Percentiles rank a stretch among this genome's conserved stretches.
These are phyloP conservation scores for Sporisorium graminicola DNA, from an alignment of 1,284 basidiomycete species.

Conservation along the genomic window DNA sequence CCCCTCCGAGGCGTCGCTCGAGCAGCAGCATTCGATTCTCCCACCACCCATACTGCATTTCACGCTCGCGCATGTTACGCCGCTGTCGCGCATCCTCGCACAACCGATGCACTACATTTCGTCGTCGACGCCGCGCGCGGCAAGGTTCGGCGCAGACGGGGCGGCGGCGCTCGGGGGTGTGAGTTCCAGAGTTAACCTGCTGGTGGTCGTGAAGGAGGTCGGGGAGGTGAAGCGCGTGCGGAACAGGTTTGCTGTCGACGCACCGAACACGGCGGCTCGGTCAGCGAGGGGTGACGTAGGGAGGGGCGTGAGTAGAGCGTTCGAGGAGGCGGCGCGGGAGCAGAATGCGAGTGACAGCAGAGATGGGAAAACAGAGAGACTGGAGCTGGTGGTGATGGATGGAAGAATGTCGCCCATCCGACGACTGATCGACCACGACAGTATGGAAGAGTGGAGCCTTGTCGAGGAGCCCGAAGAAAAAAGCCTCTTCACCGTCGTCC, in stretches of 20 bases:
- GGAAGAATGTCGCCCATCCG: conserved; percentile 11
- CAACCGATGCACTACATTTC: conserved; percentile 19
- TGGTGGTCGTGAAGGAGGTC: conserved; percentile 35
- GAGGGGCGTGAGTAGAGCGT: neutral
- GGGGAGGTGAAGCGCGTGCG: conserved; percentile 19
- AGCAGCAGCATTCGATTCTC: conserved; percentile 27
- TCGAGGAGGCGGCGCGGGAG: neutral
- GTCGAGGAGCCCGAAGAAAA: conserved; percentile 14
- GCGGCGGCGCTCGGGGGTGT: conserved; percentile 1
- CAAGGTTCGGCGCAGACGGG: neutral
- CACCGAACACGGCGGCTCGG: neutral
- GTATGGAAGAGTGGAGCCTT: neutral
- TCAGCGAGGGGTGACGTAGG: neutral
- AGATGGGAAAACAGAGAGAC: conserved; percentile 15
- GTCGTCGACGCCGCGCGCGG: neutral
- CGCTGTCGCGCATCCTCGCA: conserved; percentile 24
- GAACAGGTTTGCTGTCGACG: conserved; percentile 2
- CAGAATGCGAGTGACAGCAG: neutral
- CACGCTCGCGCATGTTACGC: conserved; percentile 15
- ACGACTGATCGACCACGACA: neutral
- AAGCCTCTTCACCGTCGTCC: conserved; percentile 17
- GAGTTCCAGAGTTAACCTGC: conserved; percentile 15
- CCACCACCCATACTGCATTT: conserved; percentile 44
- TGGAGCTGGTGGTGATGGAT: conserved; percentile 35
- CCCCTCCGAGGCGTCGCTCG: neutral